Evolutionary conservation across 345 rosid genomes (phyloP).

Genomic region (Hibiscus syriacus): DNA sequence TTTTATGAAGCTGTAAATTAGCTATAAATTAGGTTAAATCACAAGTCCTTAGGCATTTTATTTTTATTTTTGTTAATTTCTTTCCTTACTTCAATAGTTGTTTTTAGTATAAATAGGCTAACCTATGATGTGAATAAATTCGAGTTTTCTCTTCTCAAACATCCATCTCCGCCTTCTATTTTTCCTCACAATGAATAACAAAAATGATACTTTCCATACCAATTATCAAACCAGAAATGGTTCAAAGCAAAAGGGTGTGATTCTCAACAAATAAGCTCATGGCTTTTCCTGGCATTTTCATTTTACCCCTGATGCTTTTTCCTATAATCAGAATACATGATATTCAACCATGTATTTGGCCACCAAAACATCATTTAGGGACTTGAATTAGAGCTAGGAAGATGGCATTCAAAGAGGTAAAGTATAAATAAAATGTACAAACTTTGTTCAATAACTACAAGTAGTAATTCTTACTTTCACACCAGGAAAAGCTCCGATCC

Average conservation of each 20-base stretch:
- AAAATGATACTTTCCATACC: background rate
- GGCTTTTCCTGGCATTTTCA: background rate
- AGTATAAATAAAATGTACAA: background rate
- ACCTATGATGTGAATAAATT: too few relatives aligned
- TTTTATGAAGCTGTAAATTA: too few relatives aligned
- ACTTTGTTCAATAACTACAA: background rate
- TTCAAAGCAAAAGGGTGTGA: background rate
- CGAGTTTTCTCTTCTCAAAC: too few relatives aligned
- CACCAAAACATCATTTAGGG: background rate
- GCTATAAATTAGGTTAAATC: too few relatives aligned
- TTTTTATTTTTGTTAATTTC: too few relatives aligned
- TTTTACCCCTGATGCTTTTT: background rate
- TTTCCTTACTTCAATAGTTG: too few relatives aligned
- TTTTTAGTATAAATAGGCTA: too few relatives aligned
- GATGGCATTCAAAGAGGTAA: background rate
- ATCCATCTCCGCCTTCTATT: too few relatives aligned
- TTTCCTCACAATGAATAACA: background rate
- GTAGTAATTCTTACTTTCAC: slow-evolving; percentile 17
- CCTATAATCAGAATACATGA: background rate
- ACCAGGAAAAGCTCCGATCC: slow-evolving; percentile 29
- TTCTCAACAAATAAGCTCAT: background rate
- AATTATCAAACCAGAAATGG: background rate
- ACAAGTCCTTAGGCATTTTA: too few relatives aligned
- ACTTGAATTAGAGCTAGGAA: background rate
- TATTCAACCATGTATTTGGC: background rate